Evolutionary conservation across 257 asterid genomes (phyloP).

Genomic region (Salvia hispanica): DNA sequence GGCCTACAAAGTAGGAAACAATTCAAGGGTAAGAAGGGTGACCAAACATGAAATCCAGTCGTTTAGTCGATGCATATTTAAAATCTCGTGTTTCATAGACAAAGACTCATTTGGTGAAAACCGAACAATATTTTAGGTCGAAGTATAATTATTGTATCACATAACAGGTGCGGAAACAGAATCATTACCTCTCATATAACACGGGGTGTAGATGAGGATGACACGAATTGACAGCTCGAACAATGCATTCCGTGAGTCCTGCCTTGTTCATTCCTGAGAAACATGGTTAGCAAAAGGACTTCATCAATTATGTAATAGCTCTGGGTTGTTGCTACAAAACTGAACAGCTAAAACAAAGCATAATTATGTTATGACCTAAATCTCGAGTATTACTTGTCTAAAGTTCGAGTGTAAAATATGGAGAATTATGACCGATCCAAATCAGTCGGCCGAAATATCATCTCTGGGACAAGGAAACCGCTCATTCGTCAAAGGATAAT

Average conservation of each 20-base stretch:
- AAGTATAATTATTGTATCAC: slow-evolving; percentile 13
- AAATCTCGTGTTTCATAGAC: slow-evolving; percentile 7
- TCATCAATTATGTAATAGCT: slow-evolving; percentile 2
- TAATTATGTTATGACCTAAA: neutral
- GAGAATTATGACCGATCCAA: slow-evolving; percentile 54
- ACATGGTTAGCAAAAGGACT: slow-evolving; percentile 26
- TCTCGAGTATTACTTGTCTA: neutral
- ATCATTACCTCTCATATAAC: slow-evolving; percentile 77
- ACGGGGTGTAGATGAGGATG: slow-evolving; percentile 94
- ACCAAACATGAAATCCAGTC: too few relatives aligned
- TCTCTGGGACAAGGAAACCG: slow-evolving; percentile 96
- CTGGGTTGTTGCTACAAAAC: neutral
- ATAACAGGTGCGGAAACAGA: slow-evolving; percentile 11
- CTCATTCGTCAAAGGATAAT: slow-evolving; percentile 87
- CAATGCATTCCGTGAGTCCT: slow-evolving; percentile 92
- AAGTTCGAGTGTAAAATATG: slow-evolving; percentile 22
- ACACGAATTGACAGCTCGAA: slow-evolving; percentile 84
- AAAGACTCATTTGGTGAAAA: slow-evolving; percentile 23
- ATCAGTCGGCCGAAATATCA: slow-evolving; percentile 95
- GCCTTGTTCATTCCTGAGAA: slow-evolving; percentile 91
- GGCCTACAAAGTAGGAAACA: too few relatives aligned
- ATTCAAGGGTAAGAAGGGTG: too few relatives aligned
- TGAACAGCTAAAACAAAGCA: neutral
- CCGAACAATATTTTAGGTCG: slow-evolving; percentile 27
- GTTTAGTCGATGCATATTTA: too few relatives aligned